A percentile compares a stretch with the other conserved stretches of the same genome.
These are phyloP conservation scores for Mortierella hygrophila DNA, from an alignment of 192 early-diverging fungal genomes.

Conservation along the genomic window DNA sequence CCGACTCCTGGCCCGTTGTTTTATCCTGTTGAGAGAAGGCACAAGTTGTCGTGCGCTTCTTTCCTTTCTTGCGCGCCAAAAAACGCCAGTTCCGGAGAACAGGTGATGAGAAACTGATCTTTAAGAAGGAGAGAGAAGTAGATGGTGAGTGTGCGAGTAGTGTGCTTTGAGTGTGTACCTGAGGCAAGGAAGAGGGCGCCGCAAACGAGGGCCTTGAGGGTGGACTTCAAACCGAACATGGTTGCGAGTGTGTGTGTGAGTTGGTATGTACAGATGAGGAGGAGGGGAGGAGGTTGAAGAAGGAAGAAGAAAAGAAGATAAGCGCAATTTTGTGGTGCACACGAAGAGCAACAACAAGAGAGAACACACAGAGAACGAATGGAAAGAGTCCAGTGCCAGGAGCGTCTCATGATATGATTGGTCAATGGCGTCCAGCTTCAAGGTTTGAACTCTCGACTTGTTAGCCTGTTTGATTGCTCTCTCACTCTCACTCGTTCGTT, in stretches of 20 bases:
- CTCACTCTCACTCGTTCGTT: background rate
- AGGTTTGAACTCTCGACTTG: background rate
- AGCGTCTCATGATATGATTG: conserved; percentile 54
- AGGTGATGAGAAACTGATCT: conserved; percentile 5
- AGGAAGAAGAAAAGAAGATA: conserved; percentile 5
- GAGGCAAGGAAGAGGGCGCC: conserved; percentile 46
- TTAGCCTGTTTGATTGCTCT: background rate
- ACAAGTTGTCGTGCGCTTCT: background rate
- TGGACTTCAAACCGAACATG: conserved; percentile 53
- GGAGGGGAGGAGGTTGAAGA: background rate
- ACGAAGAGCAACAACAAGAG: background rate
- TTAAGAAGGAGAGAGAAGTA: background rate
- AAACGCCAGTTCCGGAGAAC: background rate
- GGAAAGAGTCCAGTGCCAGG: conserved; percentile 4
- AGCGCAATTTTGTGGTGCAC: background rate
- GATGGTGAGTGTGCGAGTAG: too few relatives aligned
- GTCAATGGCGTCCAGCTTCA: conserved; percentile 13
- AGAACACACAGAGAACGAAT: background rate
- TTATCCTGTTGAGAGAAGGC: background rate
- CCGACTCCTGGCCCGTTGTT: background rate
- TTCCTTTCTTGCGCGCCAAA: too few relatives aligned
- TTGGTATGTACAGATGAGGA: conserved; percentile 12
- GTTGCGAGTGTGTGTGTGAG: background rate
- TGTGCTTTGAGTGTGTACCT: conserved; percentile 24
- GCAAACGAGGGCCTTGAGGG: conserved; percentile 53